Evolutionary conservation across 163 green algal genomes (phyloP).

Genomic region (Coccomyxa subellipsoidea): DNA sequence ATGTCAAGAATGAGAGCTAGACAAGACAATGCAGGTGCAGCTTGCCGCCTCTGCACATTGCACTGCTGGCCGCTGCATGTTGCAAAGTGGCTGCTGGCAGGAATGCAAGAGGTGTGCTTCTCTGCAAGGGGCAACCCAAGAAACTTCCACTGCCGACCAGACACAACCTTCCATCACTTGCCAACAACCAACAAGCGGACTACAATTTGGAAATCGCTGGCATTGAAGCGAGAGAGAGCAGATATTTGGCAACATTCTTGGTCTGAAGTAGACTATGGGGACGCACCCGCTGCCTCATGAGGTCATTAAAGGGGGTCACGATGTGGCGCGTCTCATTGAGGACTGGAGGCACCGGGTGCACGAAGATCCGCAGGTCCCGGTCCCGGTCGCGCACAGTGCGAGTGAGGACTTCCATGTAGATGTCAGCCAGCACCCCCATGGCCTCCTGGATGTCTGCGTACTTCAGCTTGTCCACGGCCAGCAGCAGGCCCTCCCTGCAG

Average conservation of each 20-base stretch:
- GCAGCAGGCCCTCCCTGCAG: conserved; percentile 74
- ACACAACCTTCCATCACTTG: too few species aligned
- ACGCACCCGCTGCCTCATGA: conserved; percentile 29
- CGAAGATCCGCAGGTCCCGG: conserved; percentile 49
- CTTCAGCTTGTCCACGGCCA: conserved; percentile 74
- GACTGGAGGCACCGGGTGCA: conserved; percentile 66
- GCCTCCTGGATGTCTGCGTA: conserved; percentile 59
- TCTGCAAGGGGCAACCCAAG: too few species aligned
- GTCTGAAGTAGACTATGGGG: too few species aligned
- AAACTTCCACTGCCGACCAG: too few species aligned
- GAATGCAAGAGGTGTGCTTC: too few species aligned
- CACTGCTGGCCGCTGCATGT: not conserved
- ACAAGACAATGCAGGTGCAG: not conserved
- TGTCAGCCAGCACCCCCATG: conserved; percentile 50
- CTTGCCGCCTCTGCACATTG: conserved; percentile 7
- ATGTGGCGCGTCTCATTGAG: conserved; percentile 57
- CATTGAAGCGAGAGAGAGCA: too few species aligned
- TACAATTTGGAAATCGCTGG: too few species aligned
- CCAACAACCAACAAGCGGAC: too few species aligned
- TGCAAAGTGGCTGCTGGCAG: too few species aligned
- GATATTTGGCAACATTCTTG: too few species aligned
- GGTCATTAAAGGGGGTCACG: conserved; percentile 41
- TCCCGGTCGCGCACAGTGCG: conserved; percentile 27
- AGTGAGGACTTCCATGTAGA: conserved; percentile 55
- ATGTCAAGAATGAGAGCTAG: not conserved